These are phyloP conservation scores for Aureobasidium lini DNA, from an alignment of 2,329 filamentous ascomycete genomes.

Conservation along the genomic window DNA sequence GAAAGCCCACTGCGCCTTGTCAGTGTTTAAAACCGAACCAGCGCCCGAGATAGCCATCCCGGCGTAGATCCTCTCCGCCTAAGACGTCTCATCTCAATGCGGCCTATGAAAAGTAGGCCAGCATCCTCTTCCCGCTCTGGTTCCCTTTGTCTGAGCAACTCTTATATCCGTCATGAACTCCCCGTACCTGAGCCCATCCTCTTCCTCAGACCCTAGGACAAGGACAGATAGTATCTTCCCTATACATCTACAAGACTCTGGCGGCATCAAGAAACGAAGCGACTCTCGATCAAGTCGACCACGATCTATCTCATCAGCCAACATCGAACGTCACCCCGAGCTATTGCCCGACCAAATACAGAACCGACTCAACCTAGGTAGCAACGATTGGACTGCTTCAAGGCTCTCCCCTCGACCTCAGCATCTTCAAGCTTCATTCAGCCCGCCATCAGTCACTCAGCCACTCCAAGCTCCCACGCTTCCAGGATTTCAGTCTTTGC, in stretches of 20 bases:
- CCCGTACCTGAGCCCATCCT: slow-evolving; percentile 23
- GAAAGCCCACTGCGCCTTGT: slow-evolving; percentile 15
- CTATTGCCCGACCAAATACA: slow-evolving; percentile 21
- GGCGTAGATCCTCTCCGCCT: slow-evolving; percentile 12
- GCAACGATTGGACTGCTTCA: slow-evolving; percentile 25
- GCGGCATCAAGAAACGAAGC: slow-evolving; percentile 25
- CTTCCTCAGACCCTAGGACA: slow-evolving; percentile 16
- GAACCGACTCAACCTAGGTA: slow-evolving; percentile 1
- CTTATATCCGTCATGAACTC: slow-evolving; percentile 25
- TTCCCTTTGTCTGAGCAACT: not conserved
- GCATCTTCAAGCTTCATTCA: slow-evolving; percentile 19
- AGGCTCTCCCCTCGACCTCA: slow-evolving; percentile 27
- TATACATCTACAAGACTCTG: slow-evolving; percentile 20
- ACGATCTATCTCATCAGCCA: slow-evolving; percentile 24
- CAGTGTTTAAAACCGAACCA: slow-evolving; percentile 13
- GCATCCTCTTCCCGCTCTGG: slow-evolving; percentile 16
- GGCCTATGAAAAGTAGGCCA: slow-evolving; percentile 24
- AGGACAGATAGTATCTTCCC: slow-evolving; percentile 23
- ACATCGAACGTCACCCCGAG: slow-evolving; percentile 24
- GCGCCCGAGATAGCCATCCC: slow-evolving; percentile 7
- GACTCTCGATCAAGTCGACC: slow-evolving; percentile 20
- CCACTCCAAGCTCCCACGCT: not conserved
- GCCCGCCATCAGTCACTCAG: not conserved
- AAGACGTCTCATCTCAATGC: slow-evolving; percentile 11
- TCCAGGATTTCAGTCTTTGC: not conserved